Evolutionary conservation across 805 yeast species (phyloP).

Genomic region (Pichia sporocuriosa): DNA sequence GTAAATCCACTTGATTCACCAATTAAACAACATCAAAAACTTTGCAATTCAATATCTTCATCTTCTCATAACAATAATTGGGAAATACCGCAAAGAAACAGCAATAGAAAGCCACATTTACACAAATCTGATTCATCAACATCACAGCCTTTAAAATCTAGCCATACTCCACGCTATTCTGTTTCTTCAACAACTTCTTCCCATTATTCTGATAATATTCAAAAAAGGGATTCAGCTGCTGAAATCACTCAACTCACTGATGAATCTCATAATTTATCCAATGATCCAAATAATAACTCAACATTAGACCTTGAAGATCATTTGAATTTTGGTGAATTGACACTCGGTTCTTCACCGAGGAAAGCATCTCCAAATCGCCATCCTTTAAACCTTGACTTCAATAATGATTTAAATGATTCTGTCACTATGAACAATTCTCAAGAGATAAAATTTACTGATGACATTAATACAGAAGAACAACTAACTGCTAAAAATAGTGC

Average conservation of each 20-base stretch:
- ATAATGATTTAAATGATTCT: no score
- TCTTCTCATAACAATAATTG: conserved; percentile 14
- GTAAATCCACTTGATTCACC: conserved; percentile 25
- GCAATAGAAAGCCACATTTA: conserved; percentile 14
- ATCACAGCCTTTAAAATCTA: no score
- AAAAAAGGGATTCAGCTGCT: no score
- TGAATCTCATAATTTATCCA: no score
- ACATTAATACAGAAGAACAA: no score
- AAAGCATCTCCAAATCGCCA: conserved; percentile 22
- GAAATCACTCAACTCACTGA: no score
- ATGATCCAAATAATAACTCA: background rate
- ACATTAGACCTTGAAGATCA: background rate
- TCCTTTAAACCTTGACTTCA: no score
- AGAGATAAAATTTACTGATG: no score
- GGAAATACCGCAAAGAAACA: conserved; percentile 25
- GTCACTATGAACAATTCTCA: no score
- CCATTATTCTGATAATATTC: conserved; percentile 9
- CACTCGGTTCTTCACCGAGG: conserved; percentile 30
- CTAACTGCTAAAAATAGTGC: background rate
- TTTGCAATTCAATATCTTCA: background rate
- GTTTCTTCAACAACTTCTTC: conserved; percentile 12
- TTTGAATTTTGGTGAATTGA: conserved; percentile 4
- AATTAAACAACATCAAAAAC: conserved; percentile 15
- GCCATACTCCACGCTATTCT: conserved; percentile 1
- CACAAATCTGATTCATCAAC: no score